Percentiles rank a stretch among this genome's conserved stretches.
Conservation (phyloP, 2,329 filamentous ascomycete genomes). For the Cladosporium phlei region DNA sequence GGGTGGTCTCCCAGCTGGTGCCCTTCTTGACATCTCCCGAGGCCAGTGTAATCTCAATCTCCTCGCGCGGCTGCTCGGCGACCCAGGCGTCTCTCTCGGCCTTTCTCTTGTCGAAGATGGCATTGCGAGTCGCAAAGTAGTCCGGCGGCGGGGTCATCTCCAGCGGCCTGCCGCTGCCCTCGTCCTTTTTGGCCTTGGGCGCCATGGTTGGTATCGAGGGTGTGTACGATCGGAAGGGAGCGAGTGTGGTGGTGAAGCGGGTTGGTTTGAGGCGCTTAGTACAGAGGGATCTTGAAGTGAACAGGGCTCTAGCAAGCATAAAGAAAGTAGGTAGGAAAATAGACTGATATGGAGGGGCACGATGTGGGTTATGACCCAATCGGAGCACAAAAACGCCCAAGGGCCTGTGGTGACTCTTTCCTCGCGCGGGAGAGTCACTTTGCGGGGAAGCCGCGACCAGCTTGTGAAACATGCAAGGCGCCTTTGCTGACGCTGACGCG, state of each 20-base stretch:
- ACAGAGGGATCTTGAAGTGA: conserved; percentile 7
- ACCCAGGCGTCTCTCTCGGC: conserved; percentile 75
- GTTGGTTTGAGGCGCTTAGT: conserved; percentile 3
- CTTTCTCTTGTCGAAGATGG: conserved; percentile 85
- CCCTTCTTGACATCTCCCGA: conserved; percentile 68
- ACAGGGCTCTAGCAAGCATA: conserved; percentile 9
- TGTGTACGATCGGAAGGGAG: conserved; percentile 14
- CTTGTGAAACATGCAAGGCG: too few relatives aligned
- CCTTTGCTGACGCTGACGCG: too few relatives aligned
- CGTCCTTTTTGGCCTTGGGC: conserved; percentile 32
- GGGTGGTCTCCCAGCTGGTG: conserved; percentile 88
- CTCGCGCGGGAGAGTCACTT: not conserved
- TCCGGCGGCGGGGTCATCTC: conserved; percentile 57
- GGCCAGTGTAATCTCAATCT: conserved; percentile 68
- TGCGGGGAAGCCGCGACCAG: conserved; percentile 2
- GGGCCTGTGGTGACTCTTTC: conserved; percentile 13
- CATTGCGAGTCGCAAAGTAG: conserved; percentile 77
- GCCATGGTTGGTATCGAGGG: conserved; percentile 24
- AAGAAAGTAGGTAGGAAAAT: conserved; percentile 13
- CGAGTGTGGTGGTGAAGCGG: conserved; percentile 3
- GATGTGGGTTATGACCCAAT: conserved; percentile 8
- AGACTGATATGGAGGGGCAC: conserved; percentile 5
- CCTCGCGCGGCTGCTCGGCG: conserved; percentile 63
- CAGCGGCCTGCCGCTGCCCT: conserved; percentile 38
- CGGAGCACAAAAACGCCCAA: conserved; percentile 11